Evolutionary conservation across 306 rosid species (phyloP).

Genomic region (Amphicarpaea edgeworthii): DNA sequence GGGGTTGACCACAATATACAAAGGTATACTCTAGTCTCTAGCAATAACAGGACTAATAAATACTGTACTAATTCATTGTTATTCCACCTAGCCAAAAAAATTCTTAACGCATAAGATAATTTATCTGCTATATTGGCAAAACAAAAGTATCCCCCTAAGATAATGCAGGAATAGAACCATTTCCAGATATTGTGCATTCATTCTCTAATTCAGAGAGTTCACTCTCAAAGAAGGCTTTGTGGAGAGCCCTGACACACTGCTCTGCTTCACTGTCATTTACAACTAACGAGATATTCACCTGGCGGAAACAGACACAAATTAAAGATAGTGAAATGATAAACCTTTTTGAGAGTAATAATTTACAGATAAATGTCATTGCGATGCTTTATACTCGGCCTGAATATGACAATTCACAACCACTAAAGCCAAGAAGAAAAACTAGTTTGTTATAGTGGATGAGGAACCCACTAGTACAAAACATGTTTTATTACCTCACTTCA

Average conservation of each 20-base stretch:
- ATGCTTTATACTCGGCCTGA: neutral
- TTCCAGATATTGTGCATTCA: slow-evolving; percentile 49
- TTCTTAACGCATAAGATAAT: neutral
- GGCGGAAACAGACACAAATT: slow-evolving; percentile 34
- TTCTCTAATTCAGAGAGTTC: slow-evolving; percentile 47
- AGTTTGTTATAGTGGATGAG: neutral
- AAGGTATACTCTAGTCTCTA: neutral
- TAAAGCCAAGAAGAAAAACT: neutral
- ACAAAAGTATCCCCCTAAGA: slow-evolving; percentile 39
- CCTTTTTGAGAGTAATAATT: slow-evolving; percentile 19
- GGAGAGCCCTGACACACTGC: slow-evolving; percentile 86
- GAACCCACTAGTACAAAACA: slow-evolving; percentile 1
- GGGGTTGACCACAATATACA: slow-evolving; percentile 8
- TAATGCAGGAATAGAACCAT: slow-evolving; percentile 55
- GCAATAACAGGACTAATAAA: neutral
- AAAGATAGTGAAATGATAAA: slow-evolving; percentile 19
- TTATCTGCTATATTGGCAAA: neutral
- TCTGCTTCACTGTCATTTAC: slow-evolving; percentile 89
- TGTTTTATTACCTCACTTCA: neutral
- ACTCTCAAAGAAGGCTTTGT: slow-evolving; percentile 74
- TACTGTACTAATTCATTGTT: neutral
- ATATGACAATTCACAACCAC: neutral
- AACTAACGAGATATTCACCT: slow-evolving; percentile 93
- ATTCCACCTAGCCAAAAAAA: neutral
- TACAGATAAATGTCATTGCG: slow-evolving; percentile 15